Percentiles rank a stretch among this genome's conserved stretches.
These are phyloP conservation scores for Fusarium succisae DNA, from an alignment of 2,329 filamentous ascomycete genomes.

Conservation along the genomic window DNA sequence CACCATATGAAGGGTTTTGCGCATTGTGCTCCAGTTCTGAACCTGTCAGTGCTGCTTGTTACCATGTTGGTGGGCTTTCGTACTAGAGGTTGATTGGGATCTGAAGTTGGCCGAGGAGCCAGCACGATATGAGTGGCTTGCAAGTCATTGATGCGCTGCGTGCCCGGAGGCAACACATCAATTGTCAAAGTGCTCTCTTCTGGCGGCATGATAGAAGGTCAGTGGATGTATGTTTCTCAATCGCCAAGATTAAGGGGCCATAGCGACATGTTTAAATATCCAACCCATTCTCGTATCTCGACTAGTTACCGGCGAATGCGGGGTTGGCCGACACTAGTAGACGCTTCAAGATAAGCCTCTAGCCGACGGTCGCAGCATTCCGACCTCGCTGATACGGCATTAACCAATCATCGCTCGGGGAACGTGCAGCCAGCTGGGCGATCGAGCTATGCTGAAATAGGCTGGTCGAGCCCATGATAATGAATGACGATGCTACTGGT, in stretches of 20 bases:
- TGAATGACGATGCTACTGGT: not conserved
- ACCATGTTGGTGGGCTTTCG: not conserved
- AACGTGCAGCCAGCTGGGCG: not conserved
- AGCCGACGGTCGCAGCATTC: not conserved
- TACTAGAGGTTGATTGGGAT: constrained; percentile 33
- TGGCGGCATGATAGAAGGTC: not conserved
- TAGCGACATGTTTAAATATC: not conserved
- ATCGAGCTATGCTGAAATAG: not conserved
- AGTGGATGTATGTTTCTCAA: too few species aligned
- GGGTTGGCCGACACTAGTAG: not conserved
- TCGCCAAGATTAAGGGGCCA: not conserved
- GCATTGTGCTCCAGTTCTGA: constrained; percentile 28
- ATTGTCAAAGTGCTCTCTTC: not conserved
- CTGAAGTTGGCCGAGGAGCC: constrained; percentile 29
- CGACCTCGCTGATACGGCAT: not conserved
- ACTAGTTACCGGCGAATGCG: not conserved
- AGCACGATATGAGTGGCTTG: constrained; percentile 22
- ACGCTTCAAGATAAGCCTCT: not conserved
- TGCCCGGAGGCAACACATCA: constrained; percentile 22
- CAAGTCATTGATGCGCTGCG: constrained; percentile 25
- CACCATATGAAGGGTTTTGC: constrained; percentile 22
- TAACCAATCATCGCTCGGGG: not conserved
- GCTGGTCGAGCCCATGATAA: not conserved
- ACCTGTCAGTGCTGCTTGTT: not conserved
- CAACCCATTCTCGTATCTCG: not conserved